Base-by-base conservation (phyloP, 345 rosid species). In the Hibiscus mutabilis region DNA sequence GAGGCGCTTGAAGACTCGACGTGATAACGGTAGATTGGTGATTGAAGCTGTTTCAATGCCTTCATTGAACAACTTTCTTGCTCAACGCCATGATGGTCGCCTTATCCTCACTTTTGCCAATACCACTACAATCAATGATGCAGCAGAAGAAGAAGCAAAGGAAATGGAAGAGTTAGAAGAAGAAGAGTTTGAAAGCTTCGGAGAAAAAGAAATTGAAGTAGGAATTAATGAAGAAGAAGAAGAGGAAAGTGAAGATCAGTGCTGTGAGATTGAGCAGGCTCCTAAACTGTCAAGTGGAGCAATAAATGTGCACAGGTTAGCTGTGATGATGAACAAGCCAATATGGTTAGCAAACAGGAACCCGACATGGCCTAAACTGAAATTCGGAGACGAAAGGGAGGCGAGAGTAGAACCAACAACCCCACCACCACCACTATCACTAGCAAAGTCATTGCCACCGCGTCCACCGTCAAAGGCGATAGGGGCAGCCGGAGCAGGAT, bases 31-130 rank as follows among this genome's bases (percentile, higher is more conserved):
- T 0, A 82, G 97, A 11, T 69, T 96, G 84, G 95, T 96, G 75
- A 88, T 96, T 53, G 93, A 96, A 77, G 98, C 96, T 24, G 89
- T 92, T 72, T 88, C 94, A 27, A 79, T 88, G 80, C 82, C 94
- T n/a, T 73, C 89, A 2, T 85, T 84, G 70, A 86, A 79, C 79
- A 90, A 85, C 59, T 92, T 96, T 87, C 78, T 62, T 3, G 96
- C 91, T 27, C 85, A 81, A 62, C 92, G 99, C n/a, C 84, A 87
- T 56, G 81, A 87, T 60, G 99, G 98, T 53, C 97, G 98, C 60
- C 97, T 96, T 62, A 87, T 92, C 16, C 97, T 96, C 58, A 82
- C 93, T n/a, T 86, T 95, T 18, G 70, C 71, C 72, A 35, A 63
- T 18, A 46, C 71, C 19, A 15, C 37, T 49, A 46, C 60, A 49